Conservation (phyloP, 305 asterid species). For the Ilex paraguariensis region DNA sequence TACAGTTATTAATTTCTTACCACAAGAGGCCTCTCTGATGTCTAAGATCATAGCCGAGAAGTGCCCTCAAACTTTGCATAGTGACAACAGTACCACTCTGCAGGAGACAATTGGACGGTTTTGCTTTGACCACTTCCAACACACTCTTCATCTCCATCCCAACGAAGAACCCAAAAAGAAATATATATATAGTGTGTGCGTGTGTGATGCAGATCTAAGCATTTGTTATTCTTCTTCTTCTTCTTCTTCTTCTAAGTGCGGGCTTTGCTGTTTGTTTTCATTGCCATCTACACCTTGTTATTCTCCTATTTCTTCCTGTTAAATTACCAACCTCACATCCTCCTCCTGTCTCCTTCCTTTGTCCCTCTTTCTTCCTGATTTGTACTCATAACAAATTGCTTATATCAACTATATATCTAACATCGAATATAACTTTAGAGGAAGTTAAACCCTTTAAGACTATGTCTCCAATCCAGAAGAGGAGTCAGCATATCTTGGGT, state of each 20-base stretch:
- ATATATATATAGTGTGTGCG: too few relatives aligned
- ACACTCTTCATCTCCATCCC: too few relatives aligned
- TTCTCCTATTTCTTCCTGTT: too few relatives aligned
- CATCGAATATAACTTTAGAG: background rate
- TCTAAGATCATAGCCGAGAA: background rate
- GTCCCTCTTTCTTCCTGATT: background rate
- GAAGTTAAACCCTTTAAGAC: too few relatives aligned
- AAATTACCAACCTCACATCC: too few relatives aligned
- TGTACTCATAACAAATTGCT: background rate
- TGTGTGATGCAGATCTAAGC: background rate
- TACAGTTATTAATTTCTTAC: conserved; percentile 19
- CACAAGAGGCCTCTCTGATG: background rate
- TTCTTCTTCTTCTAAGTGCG: background rate
- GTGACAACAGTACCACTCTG: conserved; percentile 13
- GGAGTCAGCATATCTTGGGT: too few relatives aligned
- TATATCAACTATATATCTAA: background rate
- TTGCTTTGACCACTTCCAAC: too few relatives aligned
- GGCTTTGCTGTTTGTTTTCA: background rate
- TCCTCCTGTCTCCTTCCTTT: too few relatives aligned
- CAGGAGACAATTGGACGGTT: too few relatives aligned
- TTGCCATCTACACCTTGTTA: too few relatives aligned
- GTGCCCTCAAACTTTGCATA: conserved; percentile 15
- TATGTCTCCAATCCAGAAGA: too few relatives aligned
- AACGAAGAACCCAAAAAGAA: too few relatives aligned
- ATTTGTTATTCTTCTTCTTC: background rate